Evolutionary conservation across 257 asterid genomes (phyloP).

Genomic region (Craterostigma plantagineum): DNA sequence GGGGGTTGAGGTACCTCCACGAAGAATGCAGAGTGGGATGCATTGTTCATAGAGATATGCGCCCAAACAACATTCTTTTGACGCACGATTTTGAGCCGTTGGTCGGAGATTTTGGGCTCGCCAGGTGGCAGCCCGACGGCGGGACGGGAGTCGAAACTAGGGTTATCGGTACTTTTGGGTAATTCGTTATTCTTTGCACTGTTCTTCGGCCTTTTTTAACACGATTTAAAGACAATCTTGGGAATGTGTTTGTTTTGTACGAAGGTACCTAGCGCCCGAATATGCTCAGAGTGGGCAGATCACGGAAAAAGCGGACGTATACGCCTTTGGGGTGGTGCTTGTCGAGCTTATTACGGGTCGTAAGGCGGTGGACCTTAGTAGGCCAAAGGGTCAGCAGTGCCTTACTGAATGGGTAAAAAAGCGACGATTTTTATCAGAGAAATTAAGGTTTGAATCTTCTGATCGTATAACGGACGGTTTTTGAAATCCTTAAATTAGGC

Average conservation of each 20-base stretch:
- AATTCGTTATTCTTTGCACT: slow-evolving; percentile 1
- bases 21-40: slow-evolving; percentile 97
- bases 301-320: slow-evolving; percentile 86
- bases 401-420: slow-evolving; percentile 84
- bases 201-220: no score
- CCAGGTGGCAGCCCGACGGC: slow-evolving; percentile 96
- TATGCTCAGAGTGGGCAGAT: slow-evolving; percentile 99
- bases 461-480: no score
- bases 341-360: slow-evolving; percentile 93
- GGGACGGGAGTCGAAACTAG: slow-evolving; percentile 89
- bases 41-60: slow-evolving; percentile 92
- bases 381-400: slow-evolving; percentile 95
- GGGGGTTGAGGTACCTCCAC: slow-evolving; percentile 87
- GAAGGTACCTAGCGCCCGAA: slow-evolving; percentile 93
- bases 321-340: slow-evolving; percentile 92
- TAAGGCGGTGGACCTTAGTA: slow-evolving; percentile 76
- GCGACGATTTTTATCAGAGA: no score
- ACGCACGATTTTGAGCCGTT: slow-evolving; percentile 94
- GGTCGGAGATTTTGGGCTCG: slow-evolving; percentile 97
- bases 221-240: no score
- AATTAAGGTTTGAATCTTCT: not conserved
- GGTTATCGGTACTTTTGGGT: slow-evolving; percentile 91
- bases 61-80: slow-evolving; percentile 86
- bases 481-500: slow-evolving; percentile 69
- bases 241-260: slow-evolving; percentile 3